Conservation (phyloP, 2,329 filamentous ascomycete species). For the Pyricularia grisea region DNA sequence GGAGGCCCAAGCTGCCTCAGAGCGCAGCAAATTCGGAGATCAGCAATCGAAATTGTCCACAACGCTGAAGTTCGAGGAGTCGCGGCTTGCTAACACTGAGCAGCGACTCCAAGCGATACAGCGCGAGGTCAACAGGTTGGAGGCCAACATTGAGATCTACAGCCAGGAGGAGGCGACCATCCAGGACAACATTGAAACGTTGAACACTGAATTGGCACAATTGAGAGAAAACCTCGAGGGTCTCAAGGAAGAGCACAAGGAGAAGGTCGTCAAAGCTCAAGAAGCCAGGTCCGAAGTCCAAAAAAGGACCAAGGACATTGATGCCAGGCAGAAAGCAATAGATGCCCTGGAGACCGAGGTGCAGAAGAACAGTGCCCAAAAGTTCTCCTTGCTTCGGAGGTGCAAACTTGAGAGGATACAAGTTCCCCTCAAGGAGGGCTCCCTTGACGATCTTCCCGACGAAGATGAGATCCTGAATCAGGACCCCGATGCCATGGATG, state of each 20-base stretch:
- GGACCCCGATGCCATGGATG: conserved; percentile 84
- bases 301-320: conserved; percentile 76
- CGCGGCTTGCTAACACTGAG: conserved; percentile 46
- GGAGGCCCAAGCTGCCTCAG: conserved; percentile 82
- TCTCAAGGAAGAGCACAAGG: conserved; percentile 56
- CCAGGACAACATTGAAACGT: conserved; percentile 60
- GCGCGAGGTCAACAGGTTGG: conserved; percentile 54
- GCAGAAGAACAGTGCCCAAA: conserved; percentile 73
- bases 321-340: conserved; percentile 62
- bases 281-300: conserved; percentile 72
- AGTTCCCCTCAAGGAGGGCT: conserved; percentile 67
- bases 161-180: conserved; percentile 65
- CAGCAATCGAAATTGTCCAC: conserved; percentile 69
- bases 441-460: conserved; percentile 78
- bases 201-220: conserved; percentile 68
- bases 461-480: conserved; percentile 69
- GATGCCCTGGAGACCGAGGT: conserved; percentile 73
- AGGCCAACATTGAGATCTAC: conserved; percentile 60
- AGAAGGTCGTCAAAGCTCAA: conserved; percentile 67
- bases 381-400: conserved; percentile 75
- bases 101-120: conserved; percentile 61
- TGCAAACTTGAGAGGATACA: conserved; percentile 92
- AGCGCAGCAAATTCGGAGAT: conserved; percentile 75
- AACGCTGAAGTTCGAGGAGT: conserved; percentile 47
- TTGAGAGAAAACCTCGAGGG: conserved; percentile 64